A percentile compares a stretch with the other conserved stretches of the same genome.
These are phyloP conservation scores for Mortierella sp. DNA, from an alignment of 371 early-diverging fungal genomes.

Conservation along the genomic window DNA sequence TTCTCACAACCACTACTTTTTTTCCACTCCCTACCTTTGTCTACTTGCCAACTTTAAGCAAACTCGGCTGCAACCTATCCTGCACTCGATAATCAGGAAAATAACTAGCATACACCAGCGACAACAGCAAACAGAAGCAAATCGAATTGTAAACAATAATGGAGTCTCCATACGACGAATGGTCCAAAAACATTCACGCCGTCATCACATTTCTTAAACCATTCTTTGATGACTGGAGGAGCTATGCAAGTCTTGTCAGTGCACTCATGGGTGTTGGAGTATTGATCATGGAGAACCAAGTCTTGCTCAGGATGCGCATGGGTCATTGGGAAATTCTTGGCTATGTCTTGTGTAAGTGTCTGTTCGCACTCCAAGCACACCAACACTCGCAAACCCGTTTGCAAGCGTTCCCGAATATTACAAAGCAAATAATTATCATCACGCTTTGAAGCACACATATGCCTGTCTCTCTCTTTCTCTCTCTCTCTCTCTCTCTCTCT, in stretches of 20 bases:
- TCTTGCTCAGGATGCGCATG: constrained; percentile 51
- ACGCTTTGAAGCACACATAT: too few relatives aligned
- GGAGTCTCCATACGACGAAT: constrained; percentile 56
- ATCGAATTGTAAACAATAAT: neutral
- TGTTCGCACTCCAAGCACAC: too few relatives aligned
- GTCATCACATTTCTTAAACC: constrained; percentile 55
- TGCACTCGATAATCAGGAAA: too few relatives aligned
- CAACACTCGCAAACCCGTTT: too few relatives aligned
- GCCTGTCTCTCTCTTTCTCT: neutral
- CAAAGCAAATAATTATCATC: too few relatives aligned
- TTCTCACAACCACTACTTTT: too few relatives aligned
- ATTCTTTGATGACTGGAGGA: constrained; percentile 56
- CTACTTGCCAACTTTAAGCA: too few relatives aligned
- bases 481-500: neutral
- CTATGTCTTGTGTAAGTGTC: constrained; percentile 48
- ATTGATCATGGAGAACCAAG: constrained; percentile 56
- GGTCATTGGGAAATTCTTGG: constrained; percentile 52
- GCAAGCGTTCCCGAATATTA: too few relatives aligned
- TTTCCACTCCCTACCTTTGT: neutral
- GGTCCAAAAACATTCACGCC: constrained; percentile 52
- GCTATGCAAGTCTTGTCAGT: constrained; percentile 45
- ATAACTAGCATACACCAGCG: neutral
- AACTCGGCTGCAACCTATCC: too few relatives aligned
- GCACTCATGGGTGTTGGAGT: constrained; percentile 51
- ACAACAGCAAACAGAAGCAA: neutral